Conservation (phyloP, 2,329 filamentous ascomycete species). For the Cladosporium velox region DNA sequence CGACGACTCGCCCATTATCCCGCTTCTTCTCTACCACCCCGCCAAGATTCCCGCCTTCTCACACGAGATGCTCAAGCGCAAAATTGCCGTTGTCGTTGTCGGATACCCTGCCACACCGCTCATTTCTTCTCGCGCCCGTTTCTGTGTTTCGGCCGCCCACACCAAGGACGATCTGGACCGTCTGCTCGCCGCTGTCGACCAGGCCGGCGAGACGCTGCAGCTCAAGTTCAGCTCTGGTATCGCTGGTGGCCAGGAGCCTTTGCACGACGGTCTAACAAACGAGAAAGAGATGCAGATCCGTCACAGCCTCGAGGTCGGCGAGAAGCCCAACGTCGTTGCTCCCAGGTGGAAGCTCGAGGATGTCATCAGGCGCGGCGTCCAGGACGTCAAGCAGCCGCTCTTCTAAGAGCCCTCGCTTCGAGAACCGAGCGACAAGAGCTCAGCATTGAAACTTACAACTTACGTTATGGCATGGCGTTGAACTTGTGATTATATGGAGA, state of each 20-base stretch:
- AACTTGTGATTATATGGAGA: neutral
- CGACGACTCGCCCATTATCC: conserved; percentile 96
- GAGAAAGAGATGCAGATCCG: conserved; percentile 70
- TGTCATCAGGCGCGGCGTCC: conserved; percentile 70
- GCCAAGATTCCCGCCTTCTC: conserved; percentile 98
- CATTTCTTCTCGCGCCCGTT: conserved; percentile 89
- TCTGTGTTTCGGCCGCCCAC: conserved; percentile 93
- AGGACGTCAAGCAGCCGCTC: conserved; percentile 73
- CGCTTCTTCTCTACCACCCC: conserved; percentile 93
- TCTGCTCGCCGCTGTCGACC: conserved; percentile 83
- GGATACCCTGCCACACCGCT: conserved; percentile 95
- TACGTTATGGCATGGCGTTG: conserved; percentile 17
- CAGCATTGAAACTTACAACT: neutral
- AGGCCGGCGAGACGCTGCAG: conserved; percentile 88
- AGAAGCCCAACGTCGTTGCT: conserved; percentile 54
- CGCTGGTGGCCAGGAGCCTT: conserved; percentile 79
- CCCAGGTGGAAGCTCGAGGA: conserved; percentile 80
- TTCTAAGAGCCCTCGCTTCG: neutral
- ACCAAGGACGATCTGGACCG: conserved; percentile 98
- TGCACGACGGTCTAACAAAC: conserved; percentile 69
- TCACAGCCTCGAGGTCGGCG: conserved; percentile 54
- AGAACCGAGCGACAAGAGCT: neutral
- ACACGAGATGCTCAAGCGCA: conserved; percentile 96
- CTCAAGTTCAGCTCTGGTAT: conserved; percentile 97
- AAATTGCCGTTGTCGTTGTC: conserved; percentile 96